Base-by-base conservation (phyloP, 805 yeast genomes). In the Lipomyces oligophaga region DNA sequence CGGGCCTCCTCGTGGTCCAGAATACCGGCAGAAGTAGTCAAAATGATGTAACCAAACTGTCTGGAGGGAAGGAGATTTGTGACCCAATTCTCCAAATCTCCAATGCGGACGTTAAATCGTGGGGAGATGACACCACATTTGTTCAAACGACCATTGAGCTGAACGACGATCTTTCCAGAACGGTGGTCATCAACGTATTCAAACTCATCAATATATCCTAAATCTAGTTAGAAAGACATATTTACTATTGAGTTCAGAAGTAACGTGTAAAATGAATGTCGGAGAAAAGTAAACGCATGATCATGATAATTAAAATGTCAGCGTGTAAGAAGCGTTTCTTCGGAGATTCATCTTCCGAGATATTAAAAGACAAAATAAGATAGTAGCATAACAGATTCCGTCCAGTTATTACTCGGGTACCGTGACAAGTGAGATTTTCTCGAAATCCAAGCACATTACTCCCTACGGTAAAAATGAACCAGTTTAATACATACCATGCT, bases 1-100 rank as follows among this genome's bases (percentile, higher is more conserved):
- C 95, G 86, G 69, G 97, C 97, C 80, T 89, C 97, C 81, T 90
- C 97, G 80, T 89, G 97, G 82, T 90, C 97, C 95, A 89, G 88
- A 68, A 89, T 89, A 79, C 97, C 97, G 67, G 97, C 96, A 67
- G 97, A 90, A 66, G 97, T 89, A 77, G 97, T 90, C 73, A 89
- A 81, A 75, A 89, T 85, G 70, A 89, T 89, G 83, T 75, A 88
- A 78, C 97, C 97, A 70, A 89, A 90, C 78, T 89, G 97, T 84
- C 97, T 87, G 63, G 97, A 95, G 74, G 97, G 97, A 70, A 89
- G 80, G 72, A 89, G 83, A 85, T 89, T 87, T 74, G 83, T 95
- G 66, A 96, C 87, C 97, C 97, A 89, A 78, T 86, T 89, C 79
- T 89, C 97, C 63, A 89, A 83, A 74, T 89, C 97, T 71, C 75